Evolutionary conservation across 2,329 filamentous ascomycete species (phyloP), one percentile per base, ranked within the genome.

Genomic region (Epichloe uncinata): DNA sequence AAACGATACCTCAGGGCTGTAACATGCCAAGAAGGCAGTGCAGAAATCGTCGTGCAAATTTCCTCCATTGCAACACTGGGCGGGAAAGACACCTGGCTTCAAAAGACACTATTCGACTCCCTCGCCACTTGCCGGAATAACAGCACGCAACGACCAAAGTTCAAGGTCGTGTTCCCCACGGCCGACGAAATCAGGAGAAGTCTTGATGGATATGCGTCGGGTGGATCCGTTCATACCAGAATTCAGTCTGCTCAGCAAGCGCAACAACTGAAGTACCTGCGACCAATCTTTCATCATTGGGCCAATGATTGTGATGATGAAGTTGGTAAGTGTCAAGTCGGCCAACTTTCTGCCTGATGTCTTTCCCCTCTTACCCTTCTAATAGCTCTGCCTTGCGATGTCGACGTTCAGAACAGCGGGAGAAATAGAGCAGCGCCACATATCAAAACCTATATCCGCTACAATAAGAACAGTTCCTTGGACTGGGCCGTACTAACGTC

Each of bases 401-500:
- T 52, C 0, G 26, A 41, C 2, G 47, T 63, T 1, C 61, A 60
- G 5, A 72, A 84, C 52, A 77, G 78, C 8, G 81, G 82, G 1
- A 73, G 85, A 49, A 72, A 78, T 45, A 73, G 79, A 33, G 88
- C 87, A 16, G 87, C 87, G 1, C 89, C 89, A 0, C 89, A 95
- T 57, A 85, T 95, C 62, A 95, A 95, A 64, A 95, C 88, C 0
- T 95, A 93, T 59, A 81, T 90, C 42, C 79, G 85, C 4, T 89
- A 75, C 56, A 66, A 69, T 48, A 56, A 63, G 15, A 60, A 68
- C 16, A 62, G 58, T 2, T 65, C 67, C 0, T 81, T 94, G 38
- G 85, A 93, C 60, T 95, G 89, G 90, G 87, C 86, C 2, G 72
- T 95, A 55, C 63, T 94, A 2, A 94, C 87, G 0, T 93, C 86